These are phyloP conservation scores for Phoma herbarum DNA, from an alignment of 2,329 filamentous ascomycete genomes.

Conservation along the genomic window DNA sequence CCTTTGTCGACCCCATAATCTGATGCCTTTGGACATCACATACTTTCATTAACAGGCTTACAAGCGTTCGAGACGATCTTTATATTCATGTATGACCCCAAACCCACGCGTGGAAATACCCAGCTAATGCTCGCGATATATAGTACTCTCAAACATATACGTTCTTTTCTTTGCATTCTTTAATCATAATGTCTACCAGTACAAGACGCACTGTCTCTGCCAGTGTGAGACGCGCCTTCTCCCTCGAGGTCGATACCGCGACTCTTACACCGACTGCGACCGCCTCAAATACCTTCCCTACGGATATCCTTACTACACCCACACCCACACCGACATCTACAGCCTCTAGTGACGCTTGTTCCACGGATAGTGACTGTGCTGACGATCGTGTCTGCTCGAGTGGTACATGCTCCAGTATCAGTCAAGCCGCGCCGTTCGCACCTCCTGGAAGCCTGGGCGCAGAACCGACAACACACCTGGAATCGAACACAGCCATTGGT, in stretches of 20 bases:
- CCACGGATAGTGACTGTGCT: slow-evolving; percentile 35
- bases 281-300: background rate
- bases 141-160: slow-evolving; percentile 8
- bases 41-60: slow-evolving; percentile 29
- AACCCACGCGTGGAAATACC: background rate
- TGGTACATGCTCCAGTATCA: slow-evolving; percentile 29
- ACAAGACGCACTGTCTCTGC: slow-evolving; percentile 26
- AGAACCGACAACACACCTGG: slow-evolving; percentile 31
- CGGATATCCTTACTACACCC: background rate
- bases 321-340: slow-evolving; percentile 8
- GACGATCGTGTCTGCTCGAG: slow-evolving; percentile 37
- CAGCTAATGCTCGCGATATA: background rate
- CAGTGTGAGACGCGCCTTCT: slow-evolving; percentile 19
- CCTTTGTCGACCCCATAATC: slow-evolving; percentile 23
- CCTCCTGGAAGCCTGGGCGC: slow-evolving; percentile 21
- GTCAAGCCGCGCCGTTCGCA: slow-evolving; percentile 33
- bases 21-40: slow-evolving; percentile 23
- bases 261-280: slow-evolving; percentile 18
- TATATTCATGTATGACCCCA: slow-evolving; percentile 17
- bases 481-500: slow-evolving; percentile 34
- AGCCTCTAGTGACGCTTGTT: slow-evolving; percentile 32
- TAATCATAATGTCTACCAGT: slow-evolving; percentile 45
- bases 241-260: slow-evolving; percentile 28
- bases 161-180: slow-evolving; percentile 16
- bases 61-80: slow-evolving; percentile 21